Base-by-base conservation (phyloP, 2,329 filamentous ascomycete species). In the Fusarium nelsonii region DNA sequence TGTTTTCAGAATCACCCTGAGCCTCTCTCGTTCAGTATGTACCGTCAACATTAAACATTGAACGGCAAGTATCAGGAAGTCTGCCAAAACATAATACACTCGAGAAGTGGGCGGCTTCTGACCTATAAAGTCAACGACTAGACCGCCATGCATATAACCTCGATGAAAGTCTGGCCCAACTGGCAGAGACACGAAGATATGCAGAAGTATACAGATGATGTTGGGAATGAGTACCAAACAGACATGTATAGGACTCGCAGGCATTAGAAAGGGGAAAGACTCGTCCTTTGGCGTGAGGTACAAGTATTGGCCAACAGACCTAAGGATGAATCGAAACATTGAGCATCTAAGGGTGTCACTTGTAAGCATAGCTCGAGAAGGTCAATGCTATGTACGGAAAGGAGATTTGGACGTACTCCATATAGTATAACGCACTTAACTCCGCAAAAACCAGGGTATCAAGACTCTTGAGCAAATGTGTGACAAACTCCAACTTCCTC, bases 71-170 rank as follows among this genome's bases (percentile, higher is more conserved):
- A 91, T 82, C 32, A 87, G 71, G 8, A 86, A 26, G 75, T 92
- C 90, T 43, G 88, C 77, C 3, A 86, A 72, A 7, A 91, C 68
- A 45, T 90, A 83, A 51, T 85, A 83, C 16, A 87, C 72, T 66
- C 83, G 84, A 26, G 87, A 89, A 3, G 84, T 83, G 3, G 89
- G 87, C 6, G 88, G 87, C 69, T 85, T 85, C 76, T 92, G 89
- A 15, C 90, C 90, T 69, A 92, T 83, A 69, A 92, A 89, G 73
- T 92, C 90, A 70, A 91, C 85, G 26, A 91, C 82, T 51, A 91
- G 81, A 34, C 90, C 90, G 26, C 90, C 90, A 66, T 91, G 89
- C 26, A 91, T 82, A 73, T 91, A 91, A 26, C 89, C 89, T 53
- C 88, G 82, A 62, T 87, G 84, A 37, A 86, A 83, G 71, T 91